phyloP scores from a whole-genome alignment of 805 yeast species.

The Lachancea kluyveri region DNA sequence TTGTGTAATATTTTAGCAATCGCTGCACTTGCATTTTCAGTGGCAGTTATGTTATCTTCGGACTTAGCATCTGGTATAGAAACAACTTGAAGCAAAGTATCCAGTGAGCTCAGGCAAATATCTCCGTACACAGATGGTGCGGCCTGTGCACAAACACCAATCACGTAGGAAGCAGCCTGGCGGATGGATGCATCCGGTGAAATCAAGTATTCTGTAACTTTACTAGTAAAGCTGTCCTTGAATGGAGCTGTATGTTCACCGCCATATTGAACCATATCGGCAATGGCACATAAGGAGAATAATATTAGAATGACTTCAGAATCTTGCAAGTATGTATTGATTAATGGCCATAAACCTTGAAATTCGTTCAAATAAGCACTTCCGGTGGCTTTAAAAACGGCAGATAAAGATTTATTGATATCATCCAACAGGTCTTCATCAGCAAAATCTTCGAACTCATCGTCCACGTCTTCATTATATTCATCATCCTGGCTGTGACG shows the following conservation, averaged over 20 bases:
- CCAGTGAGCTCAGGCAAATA: constrained; percentile 63
- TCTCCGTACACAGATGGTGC: constrained; percentile 63
- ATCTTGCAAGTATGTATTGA: constrained; percentile 54
- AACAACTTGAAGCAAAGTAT: constrained; percentile 65
- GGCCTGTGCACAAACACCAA: constrained; percentile 80
- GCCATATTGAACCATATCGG: constrained; percentile 74
- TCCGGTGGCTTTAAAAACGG: constrained; percentile 60
- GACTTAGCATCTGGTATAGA: constrained; percentile 74
- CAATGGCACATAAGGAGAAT: constrained; percentile 73
- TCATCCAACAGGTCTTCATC: constrained; percentile 91
- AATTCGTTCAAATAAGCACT: constrained; percentile 57
- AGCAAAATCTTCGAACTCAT: constrained; percentile 73
- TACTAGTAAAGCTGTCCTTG: constrained; percentile 57
- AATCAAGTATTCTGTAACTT: constrained; percentile 60
- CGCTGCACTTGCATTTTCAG: constrained; percentile 78
- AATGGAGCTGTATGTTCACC: constrained; percentile 63
- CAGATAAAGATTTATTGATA: constrained; percentile 65
- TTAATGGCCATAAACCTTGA: constrained; percentile 55
- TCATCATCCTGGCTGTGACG: constrained; percentile 79
- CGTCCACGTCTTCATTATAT: constrained; percentile 80
- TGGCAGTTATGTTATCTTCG: constrained; percentile 80
- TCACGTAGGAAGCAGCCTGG: constrained; percentile 79
- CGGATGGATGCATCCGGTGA: constrained; percentile 67
- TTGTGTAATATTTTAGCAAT: constrained; percentile 77
- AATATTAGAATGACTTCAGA: constrained; percentile 62